Conservation (phyloP, 2,329 filamentous ascomycete species). For the Paramyrothecium roridum region DNA sequence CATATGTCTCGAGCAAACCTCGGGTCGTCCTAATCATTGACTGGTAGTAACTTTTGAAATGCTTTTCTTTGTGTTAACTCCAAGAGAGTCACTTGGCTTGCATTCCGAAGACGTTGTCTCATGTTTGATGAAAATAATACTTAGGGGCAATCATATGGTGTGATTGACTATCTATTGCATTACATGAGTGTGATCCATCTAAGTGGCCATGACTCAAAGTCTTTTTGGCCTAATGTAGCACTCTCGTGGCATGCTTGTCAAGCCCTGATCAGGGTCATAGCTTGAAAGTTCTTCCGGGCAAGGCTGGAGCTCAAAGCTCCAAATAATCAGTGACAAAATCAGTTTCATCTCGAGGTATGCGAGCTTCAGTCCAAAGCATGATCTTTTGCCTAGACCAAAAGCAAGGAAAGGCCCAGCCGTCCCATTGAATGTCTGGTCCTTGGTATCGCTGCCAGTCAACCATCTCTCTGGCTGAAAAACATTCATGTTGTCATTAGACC, state of each 20-base stretch:
- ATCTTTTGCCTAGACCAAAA: slow-evolving; percentile 29
- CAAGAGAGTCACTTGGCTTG: too few species aligned
- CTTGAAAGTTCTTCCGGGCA: slow-evolving; percentile 13
- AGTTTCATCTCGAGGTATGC: slow-evolving; percentile 24
- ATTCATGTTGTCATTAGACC: slow-evolving; percentile 2
- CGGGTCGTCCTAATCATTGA: too few species aligned
- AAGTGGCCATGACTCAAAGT: too few species aligned
- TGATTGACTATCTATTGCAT: too few species aligned
- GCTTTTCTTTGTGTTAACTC: too few species aligned
- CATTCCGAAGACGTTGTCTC: too few species aligned
- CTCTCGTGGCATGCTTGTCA: slow-evolving; percentile 14
- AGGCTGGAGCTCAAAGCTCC: slow-evolving; percentile 19
- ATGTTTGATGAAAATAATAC: too few species aligned
- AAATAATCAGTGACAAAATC: slow-evolving; percentile 20
- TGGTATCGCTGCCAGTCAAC: slow-evolving; percentile 3
- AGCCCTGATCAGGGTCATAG: slow-evolving; percentile 10
- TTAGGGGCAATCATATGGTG: too few species aligned
- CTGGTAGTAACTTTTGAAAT: too few species aligned
- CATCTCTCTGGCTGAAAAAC: slow-evolving; percentile 8
- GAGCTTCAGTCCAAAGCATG: slow-evolving; percentile 30
- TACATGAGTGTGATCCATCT: too few species aligned
- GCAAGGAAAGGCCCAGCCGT: slow-evolving; percentile 25
- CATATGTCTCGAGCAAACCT: too few species aligned
- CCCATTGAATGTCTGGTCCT: slow-evolving; percentile 18
- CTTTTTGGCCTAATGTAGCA: slow-evolving; percentile 7